Percentiles rank a stretch among this genome's conserved stretches.
These are phyloP conservation scores for Blumeria hordei DNA, from an alignment of 2,329 filamentous ascomycete genomes.

Conservation along the genomic window DNA sequence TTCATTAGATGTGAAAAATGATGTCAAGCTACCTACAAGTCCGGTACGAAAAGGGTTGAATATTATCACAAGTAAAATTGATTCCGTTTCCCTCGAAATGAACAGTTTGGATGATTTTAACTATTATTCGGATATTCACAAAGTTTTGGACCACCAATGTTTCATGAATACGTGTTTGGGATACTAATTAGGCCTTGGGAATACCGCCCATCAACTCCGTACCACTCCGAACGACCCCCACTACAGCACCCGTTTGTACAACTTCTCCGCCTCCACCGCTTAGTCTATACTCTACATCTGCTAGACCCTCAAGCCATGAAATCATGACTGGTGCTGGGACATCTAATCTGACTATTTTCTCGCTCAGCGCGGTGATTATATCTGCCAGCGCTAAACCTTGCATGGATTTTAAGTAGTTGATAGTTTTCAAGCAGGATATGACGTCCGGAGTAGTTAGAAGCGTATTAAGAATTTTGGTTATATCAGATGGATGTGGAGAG, in stretches of 20 bases:
- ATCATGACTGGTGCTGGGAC: slow-evolving; percentile 74
- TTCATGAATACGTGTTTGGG: not conserved
- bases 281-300: slow-evolving; percentile 78
- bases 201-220: slow-evolving; percentile 41
- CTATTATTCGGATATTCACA: too few species aligned
- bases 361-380: slow-evolving; percentile 66
- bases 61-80: too few species aligned
- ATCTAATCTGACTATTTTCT: slow-evolving; percentile 61
- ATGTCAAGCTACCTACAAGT: too few species aligned
- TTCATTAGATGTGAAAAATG: too few species aligned
- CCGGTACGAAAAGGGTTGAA: too few species aligned
- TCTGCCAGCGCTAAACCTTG: slow-evolving; percentile 82
- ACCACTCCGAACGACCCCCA: slow-evolving; percentile 69
- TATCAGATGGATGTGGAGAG: slow-evolving; percentile 73
- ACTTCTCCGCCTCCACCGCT: slow-evolving; percentile 68
- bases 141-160: too few species aligned
- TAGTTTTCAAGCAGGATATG: slow-evolving; percentile 64
- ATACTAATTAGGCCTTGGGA: slow-evolving; percentile 15
- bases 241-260: slow-evolving; percentile 78
- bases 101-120: too few species aligned
- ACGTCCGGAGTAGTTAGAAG: slow-evolving; percentile 70
- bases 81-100: too few species aligned
- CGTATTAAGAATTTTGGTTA: slow-evolving; percentile 61
- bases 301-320: slow-evolving; percentile 72
- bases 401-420: slow-evolving; percentile 65